Percentiles rank a stretch among this genome's conserved stretches.
phyloP scores from a whole-genome alignment of 2,329 filamentous ascomycete genomes.

The Berkeleyomyces rouxiae region DNA sequence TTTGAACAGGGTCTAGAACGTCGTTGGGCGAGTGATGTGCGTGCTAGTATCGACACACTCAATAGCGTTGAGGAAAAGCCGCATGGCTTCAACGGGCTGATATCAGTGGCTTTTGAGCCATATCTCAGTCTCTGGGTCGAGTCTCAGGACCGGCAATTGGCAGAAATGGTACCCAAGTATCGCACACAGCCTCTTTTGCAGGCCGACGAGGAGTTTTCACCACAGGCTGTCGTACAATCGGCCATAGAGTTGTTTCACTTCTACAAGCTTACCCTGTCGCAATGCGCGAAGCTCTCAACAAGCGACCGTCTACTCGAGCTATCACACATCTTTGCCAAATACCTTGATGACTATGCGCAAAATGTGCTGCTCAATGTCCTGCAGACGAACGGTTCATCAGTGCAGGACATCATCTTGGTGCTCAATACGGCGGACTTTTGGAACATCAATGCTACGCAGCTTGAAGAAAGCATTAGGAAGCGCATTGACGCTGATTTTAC shows the following conservation, averaged over 20 bases:
- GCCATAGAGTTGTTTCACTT: conserved; percentile 96
- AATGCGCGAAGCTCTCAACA: conserved; percentile 91
- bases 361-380: conserved; percentile 67
- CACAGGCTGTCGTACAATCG: conserved; percentile 76
- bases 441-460: conserved; percentile 78
- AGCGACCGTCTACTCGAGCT: conserved; percentile 75
- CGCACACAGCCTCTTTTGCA: conserved; percentile 65
- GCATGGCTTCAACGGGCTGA: conserved; percentile 70
- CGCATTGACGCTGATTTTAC: conserved; percentile 68
- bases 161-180: conserved; percentile 73
- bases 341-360: conserved; percentile 88
- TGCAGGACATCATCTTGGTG: conserved; percentile 71
- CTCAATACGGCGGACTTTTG: conserved; percentile 97
- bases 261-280: conserved; percentile 79
- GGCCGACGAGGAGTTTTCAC: conserved; percentile 78
- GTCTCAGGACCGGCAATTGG: conserved; percentile 79
- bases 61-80: conserved; percentile 60
- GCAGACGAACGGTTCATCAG: conserved; percentile 36
- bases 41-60: conserved; percentile 79
- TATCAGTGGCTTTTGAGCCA: conserved; percentile 92
- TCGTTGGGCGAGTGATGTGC: conserved; percentile 56
- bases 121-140: conserved; percentile 96
- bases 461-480: conserved; percentile 88
- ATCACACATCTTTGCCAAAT: conserved; percentile 72
- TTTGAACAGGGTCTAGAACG: conserved; percentile 87